phyloP scores from a whole-genome alignment of 2,329 filamentous ascomycete genomes.

The Cryphonectria nitschkei region DNA sequence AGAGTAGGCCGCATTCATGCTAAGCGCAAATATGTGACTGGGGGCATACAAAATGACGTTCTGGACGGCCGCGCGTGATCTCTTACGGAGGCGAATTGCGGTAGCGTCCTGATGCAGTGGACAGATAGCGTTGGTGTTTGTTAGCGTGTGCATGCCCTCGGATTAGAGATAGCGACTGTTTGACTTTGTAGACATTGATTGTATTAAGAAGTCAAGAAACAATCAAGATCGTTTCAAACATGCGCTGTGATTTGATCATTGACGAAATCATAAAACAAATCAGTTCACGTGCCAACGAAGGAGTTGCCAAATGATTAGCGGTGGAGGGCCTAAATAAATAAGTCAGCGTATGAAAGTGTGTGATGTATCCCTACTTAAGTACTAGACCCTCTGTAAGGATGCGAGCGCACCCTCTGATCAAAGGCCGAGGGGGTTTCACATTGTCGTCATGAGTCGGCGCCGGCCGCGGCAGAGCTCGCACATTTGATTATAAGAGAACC shows the following conservation, averaged over 20 bases:
- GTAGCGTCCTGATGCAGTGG: neutral
- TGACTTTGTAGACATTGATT: neutral
- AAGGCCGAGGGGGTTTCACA: neutral
- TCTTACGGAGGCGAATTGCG: neutral
- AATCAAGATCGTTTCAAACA: too few species aligned
- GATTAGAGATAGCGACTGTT: neutral
- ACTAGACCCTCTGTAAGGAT: neutral
- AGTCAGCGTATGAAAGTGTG: neutral
- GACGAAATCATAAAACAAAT: neutral
- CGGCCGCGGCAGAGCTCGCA: neutral
- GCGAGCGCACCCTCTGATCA: neutral
- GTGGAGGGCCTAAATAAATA: neutral
- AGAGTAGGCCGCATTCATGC: neutral
- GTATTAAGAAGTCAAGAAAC: too few species aligned
- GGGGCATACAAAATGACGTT: neutral
- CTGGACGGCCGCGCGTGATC: neutral
- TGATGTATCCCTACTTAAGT: neutral
- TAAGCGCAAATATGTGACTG: neutral
- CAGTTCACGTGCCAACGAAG: neutral
- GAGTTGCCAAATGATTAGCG: neutral
- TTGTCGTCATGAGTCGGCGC: neutral
- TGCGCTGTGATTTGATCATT: neutral
- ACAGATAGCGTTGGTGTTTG: neutral
- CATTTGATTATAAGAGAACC: neutral
- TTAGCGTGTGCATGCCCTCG: neutral